These are phyloP conservation scores for Tardiomyces depauwii DNA, from an alignment of 1,139 yeast genomes.

Conservation along the genomic window DNA sequence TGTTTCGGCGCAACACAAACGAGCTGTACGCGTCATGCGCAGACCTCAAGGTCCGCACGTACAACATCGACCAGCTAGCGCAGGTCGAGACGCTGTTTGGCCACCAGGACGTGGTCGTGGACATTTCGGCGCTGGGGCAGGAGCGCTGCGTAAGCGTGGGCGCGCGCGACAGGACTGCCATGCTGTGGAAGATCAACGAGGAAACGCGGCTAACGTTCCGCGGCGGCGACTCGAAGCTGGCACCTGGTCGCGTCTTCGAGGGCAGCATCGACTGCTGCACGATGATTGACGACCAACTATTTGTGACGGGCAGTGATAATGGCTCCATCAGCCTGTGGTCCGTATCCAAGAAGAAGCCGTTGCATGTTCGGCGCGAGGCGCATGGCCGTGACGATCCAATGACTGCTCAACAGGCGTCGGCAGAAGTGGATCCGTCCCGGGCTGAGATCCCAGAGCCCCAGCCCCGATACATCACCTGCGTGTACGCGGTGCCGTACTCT, in stretches of 20 bases:
- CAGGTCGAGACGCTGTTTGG: slow-evolving; percentile 89
- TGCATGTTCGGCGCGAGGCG: slow-evolving; percentile 52
- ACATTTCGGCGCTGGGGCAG: slow-evolving; percentile 64
- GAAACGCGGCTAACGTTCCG: slow-evolving; percentile 89
- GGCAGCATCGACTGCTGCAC: slow-evolving; percentile 87
- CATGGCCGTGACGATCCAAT: slow-evolving; percentile 64
- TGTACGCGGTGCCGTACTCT: slow-evolving; percentile 81
- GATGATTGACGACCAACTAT: slow-evolving; percentile 87
- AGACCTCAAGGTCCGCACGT: slow-evolving; percentile 83
- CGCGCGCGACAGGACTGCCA: slow-evolving; percentile 85
- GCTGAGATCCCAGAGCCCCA: slow-evolving; percentile 50
- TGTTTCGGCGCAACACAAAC: slow-evolving; percentile 71
- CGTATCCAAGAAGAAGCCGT: slow-evolving; percentile 77
- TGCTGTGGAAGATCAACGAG: slow-evolving; percentile 94
- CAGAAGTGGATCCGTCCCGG: slow-evolving; percentile 39
- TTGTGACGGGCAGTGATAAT: slow-evolving; percentile 90
- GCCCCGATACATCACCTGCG: slow-evolving; percentile 79
- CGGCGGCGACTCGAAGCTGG: slow-evolving; percentile 53
- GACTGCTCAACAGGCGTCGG: slow-evolving; percentile 47
- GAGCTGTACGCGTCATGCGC: slow-evolving; percentile 90
- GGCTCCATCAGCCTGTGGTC: slow-evolving; percentile 88
- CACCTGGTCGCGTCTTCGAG: slow-evolving; percentile 34
- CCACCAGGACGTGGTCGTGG: slow-evolving; percentile 83
- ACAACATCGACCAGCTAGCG: slow-evolving; percentile 72
- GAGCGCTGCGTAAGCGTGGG: slow-evolving; percentile 97